phyloP scores from a whole-genome alignment of 2,329 filamentous ascomycete genomes.

The Celoporthe dispersa region DNA sequence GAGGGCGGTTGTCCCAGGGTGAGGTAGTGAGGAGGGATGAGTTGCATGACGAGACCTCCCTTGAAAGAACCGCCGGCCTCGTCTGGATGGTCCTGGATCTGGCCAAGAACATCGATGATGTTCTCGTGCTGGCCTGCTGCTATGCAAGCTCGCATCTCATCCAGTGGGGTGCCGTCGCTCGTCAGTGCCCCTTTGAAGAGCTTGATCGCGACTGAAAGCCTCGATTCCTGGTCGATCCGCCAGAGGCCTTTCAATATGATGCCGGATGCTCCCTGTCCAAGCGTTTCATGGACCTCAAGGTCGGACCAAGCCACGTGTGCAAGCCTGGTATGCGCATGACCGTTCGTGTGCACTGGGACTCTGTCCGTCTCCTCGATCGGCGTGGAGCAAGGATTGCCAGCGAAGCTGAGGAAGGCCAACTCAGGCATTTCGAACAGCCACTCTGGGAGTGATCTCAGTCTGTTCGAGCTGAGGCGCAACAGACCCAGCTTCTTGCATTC shows the following conservation, averaged over 20 bases:
- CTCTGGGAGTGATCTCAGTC: slow-evolving; percentile 42
- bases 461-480: slow-evolving; percentile 50
- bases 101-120: slow-evolving; percentile 50
- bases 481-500: slow-evolving; percentile 49
- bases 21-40: slow-evolving; percentile 48
- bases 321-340: slow-evolving; percentile 33
- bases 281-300: slow-evolving; percentile 44
- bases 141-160: slow-evolving; percentile 54
- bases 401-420: slow-evolving; percentile 52
- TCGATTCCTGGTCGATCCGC: slow-evolving; percentile 36
- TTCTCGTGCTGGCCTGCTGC: slow-evolving; percentile 50
- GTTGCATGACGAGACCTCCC: slow-evolving; percentile 51
- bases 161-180: slow-evolving; percentile 51
- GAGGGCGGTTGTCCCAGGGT: slow-evolving; percentile 50
- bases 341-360: not conserved
- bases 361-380: slow-evolving; percentile 27
- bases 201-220: slow-evolving; percentile 51
- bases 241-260: slow-evolving; percentile 48
- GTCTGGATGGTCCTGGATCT: slow-evolving; percentile 46
- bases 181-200: slow-evolving; percentile 53
- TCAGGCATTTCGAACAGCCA: slow-evolving; percentile 52
- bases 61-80: slow-evolving; percentile 35
- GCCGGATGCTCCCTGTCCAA: slow-evolving; percentile 52
- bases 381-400: slow-evolving; percentile 50
- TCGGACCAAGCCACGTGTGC: slow-evolving; percentile 46